Evolutionary conservation across 805 yeast species (phyloP).

Genomic region (Suhomyces emberorum): DNA sequence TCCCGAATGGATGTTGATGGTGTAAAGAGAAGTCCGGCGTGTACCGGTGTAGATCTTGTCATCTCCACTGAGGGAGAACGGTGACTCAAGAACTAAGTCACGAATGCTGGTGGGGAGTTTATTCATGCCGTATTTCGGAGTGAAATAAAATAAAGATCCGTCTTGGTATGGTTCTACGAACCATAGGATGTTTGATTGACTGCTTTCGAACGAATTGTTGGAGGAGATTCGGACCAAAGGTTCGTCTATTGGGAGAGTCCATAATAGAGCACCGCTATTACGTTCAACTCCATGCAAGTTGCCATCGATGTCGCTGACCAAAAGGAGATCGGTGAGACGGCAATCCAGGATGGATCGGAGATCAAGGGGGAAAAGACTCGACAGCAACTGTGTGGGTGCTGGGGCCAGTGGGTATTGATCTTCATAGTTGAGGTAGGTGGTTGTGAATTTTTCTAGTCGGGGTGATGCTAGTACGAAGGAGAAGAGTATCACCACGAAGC

Average conservation of each 20-base stretch:
- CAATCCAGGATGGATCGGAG: constrained; percentile 44
- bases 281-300: constrained; percentile 78
- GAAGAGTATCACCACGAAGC: constrained; percentile 6
- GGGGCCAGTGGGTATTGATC: constrained; percentile 4
- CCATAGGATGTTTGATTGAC: constrained; percentile 52
- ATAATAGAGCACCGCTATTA: constrained; percentile 65
- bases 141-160: constrained; percentile 80
- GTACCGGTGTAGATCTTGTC: constrained; percentile 88
- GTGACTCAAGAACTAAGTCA: constrained; percentile 76
- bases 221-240: constrained; percentile 53
- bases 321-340: constrained; percentile 52
- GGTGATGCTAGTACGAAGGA: constrained; percentile 13
- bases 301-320: constrained; percentile 85
- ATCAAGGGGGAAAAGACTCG: constrained; percentile 32
- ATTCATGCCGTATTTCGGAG: constrained; percentile 69
- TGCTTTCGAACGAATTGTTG: constrained; percentile 16
- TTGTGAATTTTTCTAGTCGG: constrained; percentile 20
- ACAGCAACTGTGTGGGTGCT: constrained; percentile 3
- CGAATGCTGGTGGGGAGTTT: constrained; percentile 78
- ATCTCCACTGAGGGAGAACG: constrained; percentile 70
- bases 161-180: constrained; percentile 88
- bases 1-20: constrained; percentile 73
- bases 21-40: constrained; percentile 69
- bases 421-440: constrained; percentile 6
- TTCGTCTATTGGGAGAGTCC: constrained; percentile 69